Base-by-base conservation (phyloP, 148 eudicot species). In the Pharnaceum exiguum region DNA sequence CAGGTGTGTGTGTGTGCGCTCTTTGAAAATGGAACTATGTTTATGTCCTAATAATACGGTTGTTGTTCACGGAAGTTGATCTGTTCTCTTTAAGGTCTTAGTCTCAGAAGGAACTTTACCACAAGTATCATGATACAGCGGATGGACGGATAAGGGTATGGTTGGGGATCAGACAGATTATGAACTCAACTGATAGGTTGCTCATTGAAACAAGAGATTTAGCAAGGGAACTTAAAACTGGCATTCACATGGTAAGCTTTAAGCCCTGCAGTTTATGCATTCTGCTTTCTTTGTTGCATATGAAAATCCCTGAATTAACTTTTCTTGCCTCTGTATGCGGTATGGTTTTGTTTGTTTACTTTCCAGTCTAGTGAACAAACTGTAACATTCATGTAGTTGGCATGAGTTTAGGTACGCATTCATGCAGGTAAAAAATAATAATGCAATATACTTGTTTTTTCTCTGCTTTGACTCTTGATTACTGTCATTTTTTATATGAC, bases 161-260 rank as follows among this genome's bases (percentile, higher is more conserved):
- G 97, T 68, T 90, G 46, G 97, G 97, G 7, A 80, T 90, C 25
- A 78, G 97, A 67, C 97, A 90, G 62, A 90, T 90, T 40, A 82
- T 90, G 91, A 87, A 90, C 72, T 75, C 97, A 9, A 84, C 95
- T 15, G 97, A 87, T 80, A 78, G 51, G 55, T 73, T 90, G 59
- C 86, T 90, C 26, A 66, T 73, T 59, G 72, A 80, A 70, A 90
- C 97, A 17, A 76, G 85, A 63, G 76, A 87, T 37, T 26, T 79
- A 21, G 90, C 95, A 12, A 67, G 63, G 43, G 80, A 90, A 62
- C 71, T 90, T 42, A 71, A 80, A 24, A 90, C 95, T 38, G 97
- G 97, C 59, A 87, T 90, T 70, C 97, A 90, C 68, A 90, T 90
- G 97, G 97, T 90, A 69, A 38, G 17, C 25, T 40, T 55, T 37